Base-by-base conservation (phyloP, 2,329 filamentous ascomycete species). In the Plectosphaerella cucumerina region DNA sequence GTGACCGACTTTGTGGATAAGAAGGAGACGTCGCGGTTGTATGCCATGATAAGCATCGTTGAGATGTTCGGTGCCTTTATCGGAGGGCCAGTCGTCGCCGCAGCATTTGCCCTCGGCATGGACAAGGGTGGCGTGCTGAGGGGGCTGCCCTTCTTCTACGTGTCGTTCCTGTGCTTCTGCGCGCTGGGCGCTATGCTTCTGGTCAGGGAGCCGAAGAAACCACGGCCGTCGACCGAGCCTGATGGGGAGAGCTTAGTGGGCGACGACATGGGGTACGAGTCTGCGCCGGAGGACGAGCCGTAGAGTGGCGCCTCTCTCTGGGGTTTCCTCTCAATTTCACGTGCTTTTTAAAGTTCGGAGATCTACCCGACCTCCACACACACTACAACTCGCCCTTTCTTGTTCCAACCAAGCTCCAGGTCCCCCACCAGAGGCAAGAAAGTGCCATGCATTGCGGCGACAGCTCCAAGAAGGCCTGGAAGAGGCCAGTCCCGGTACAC, bases 81-180 rank as follows among this genome's bases (percentile, higher is more conserved):
- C 6, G 71, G 64, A n/a, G 70, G 67, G 1, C 71, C 71, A 0
- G 66, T 66, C 8, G 50, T 73, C 42, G 71, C 71, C 0, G 67
- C 65, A 60, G 66, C 60, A 20, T 74, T 74, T 48, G 64, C 66
- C 5, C 48, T 58, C 12, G 70, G 71, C 0, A 39, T 73, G 55
- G 60, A 64, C 45, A 58, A 48, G 47, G 68, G 65, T 50, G 69
- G 70, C 0, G 17, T 63, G 1, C 69, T 65, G 64, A 70, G 60
- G 33, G 71, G 71, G 0, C 23, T 72, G 50, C 71, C 70, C 5
- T 74, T 67, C 64, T 64, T 71, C 44, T 74, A 73, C 46, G 55
- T 72, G 15, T 61, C 63, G 1, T 52, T 64, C 12, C 53, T 72
- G 5, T 66, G 59, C 6, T 46, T 44, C 2, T 2, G 67, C 1